Evolutionary conservation across 2,329 filamentous ascomycete genomes (phyloP), one percentile per base, ranked within the genome.

Genomic region (Capronia americana): DNA sequence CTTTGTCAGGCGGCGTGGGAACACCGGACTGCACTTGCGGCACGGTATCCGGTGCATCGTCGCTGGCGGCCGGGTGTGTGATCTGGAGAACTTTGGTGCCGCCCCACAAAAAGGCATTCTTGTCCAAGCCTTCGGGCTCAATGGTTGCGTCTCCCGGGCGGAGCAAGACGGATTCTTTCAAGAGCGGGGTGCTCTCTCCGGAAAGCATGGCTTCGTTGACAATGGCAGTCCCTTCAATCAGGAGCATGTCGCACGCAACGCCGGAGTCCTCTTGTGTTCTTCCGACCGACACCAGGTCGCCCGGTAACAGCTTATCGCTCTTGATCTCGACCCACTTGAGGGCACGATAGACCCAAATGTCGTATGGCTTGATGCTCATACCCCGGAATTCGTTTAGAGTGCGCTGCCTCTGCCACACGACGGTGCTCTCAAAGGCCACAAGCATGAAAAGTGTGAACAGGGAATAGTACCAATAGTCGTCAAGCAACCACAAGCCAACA

Each of bases 381-480:
- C 94, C 93, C 57, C 95, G 92, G 83, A 99, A 99, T 80, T 99
- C 95, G 76, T 87, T 96, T 71, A 99, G 81, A 1, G 96, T 99
- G 72, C 94, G 87, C 85, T 99, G 95, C 68, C 95, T 89, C 82
- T 99, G 95, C 96, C 95, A 99, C 17, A 99, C 96, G 44, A 99
- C 96, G 2, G 95, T 99, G 78, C 93, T 97, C 83, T 99, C 95
- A 74, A 99, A 99, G 66, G 88, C 90, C 72, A 99, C 92, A 63
- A 99, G 87, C 96, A 99, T 99, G 82, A 98, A 93, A 24, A 99
- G 88, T 0, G 96, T 99, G 80, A 99, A 99, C 23, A 99, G 87
- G 68, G 95, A 98, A 82, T 99, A 99, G 84, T 99, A 99, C 95
- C 96, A 99, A 82, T 98, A 99, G 81, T 99, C 96, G 76, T 99